Base-by-base conservation (phyloP, 2,329 filamentous ascomycete genomes). In the Ciborinia camelliae region DNA sequence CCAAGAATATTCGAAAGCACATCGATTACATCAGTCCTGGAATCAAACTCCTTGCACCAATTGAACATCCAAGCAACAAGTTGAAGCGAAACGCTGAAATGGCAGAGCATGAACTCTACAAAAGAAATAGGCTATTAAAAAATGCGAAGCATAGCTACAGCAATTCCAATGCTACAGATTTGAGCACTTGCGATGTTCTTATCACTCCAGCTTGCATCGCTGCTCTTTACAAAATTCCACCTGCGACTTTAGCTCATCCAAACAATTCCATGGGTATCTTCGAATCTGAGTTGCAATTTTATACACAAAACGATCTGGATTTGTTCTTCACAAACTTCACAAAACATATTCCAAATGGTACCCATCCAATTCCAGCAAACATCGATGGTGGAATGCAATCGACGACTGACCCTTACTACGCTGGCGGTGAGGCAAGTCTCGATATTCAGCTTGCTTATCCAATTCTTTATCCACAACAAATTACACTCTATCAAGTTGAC, bases 11-110 rank as follows among this genome's bases (percentile, higher is more conserved):
- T 18, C 76, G 77, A 48, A 65, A 75, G 9, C 81, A 86, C 65
- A 76, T 86, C 60, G 84, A 86, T 70, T 81, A 80, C 69, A 77
- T 82, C 30, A 81, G 76, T 8, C 80, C 80, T 0, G 79, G 79
- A 23, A 74, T 80, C 61, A 79, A 79, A 65, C 72, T 81, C 8
- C 65, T 72, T 23, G 66, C 69, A 1, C 68, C 69, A 71, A 84
- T 83, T 70, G 80, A 70, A 63, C 59, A 68, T 64, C 62, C 68
- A 61, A 57, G 58, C 53, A 64, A 68, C 41, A n/a, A 55, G 50
- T 39, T 65, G n/a, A 55, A 65, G 55, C 37, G 67, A 59, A 58
- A 50, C n/a, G 59, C 32, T 23, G 57, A 60, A 37, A 26, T 54
- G 28, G 15, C 39, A 28, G 50, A 63, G 48, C 39, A 28, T n/a